Base-by-base conservation (phyloP, 768 basidiomycete genomes). In the Mrakia blollopis region DNA sequence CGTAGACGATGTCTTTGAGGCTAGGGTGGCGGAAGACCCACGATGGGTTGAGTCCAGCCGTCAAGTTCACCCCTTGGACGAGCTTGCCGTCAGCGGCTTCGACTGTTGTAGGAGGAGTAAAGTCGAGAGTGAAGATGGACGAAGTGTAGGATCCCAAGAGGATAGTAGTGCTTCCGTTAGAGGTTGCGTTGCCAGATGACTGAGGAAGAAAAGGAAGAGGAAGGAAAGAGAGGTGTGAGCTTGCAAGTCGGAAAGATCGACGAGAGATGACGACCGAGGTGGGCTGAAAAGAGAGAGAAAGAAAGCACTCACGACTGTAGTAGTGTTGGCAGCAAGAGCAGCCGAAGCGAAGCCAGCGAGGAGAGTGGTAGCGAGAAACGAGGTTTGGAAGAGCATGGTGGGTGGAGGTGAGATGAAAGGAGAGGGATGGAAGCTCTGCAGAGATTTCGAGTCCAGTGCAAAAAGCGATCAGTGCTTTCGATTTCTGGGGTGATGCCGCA, bases 21-120 rank as follows among this genome's bases (percentile, higher is more conserved):
- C 25, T 60, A 3, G 75, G 75, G 57, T 76, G 75, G 30, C 62
- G 30, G 30, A 57, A 68, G 35, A 76, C 52, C 75, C 75, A 76
- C 7, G 75, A 76, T 0, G 75, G 37, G 1, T 68, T 68, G 14
- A 37, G 37, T 1, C 68, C 68, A 39, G 57, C 54, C 5, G 30
- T 57, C 11, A 47, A 41, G 25, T 35, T 41, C 9, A 4, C 13
- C 21, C 69, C 69, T n/a, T 61, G n/a, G 18, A 30, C 60, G 75
- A 76, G 75, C 39, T 57, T 61, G 9, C 69, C 75, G 68, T 76
- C 75, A 3, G 57, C 57, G 0, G 54, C 75, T 8, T 71, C 54
- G 67, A 68, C 57, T 11, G 75, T 21, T 10, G 68, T 37, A 28
- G 75, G 75, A 52, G 75, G 75, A 13, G 68, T 70, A 9, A 76